Percentiles rank a stretch among this genome's conserved stretches.
Evolutionary conservation across 1,284 basidiomycete genomes (phyloP).

Genomic region (Cystobasidiaceae sp.): DNA sequence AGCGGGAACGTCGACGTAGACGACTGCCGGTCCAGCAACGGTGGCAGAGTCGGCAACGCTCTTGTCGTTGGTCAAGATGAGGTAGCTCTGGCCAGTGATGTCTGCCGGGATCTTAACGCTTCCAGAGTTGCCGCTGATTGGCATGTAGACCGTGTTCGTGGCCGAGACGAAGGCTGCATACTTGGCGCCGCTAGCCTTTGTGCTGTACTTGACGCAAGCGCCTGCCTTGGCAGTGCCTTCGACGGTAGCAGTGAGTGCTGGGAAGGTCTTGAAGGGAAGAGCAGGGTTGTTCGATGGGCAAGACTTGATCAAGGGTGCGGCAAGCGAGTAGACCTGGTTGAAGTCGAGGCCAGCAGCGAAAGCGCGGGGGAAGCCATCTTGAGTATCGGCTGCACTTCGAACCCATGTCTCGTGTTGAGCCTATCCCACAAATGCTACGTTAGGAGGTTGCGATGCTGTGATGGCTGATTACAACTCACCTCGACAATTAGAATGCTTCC

Average conservation of each 20-base stretch:
- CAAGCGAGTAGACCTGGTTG: constrained; percentile 48
- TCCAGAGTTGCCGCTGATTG: constrained; percentile 41
- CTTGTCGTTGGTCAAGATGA: constrained; percentile 38
- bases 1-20: constrained; percentile 34
- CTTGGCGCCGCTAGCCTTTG: constrained; percentile 37
- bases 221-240: constrained; percentile 39
- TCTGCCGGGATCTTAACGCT: constrained; percentile 18
- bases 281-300: constrained; percentile 54
- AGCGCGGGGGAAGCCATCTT: constrained; percentile 25
- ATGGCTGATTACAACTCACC: too few species aligned
- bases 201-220: constrained; percentile 45
- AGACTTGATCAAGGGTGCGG: constrained; percentile 47
- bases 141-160: constrained; percentile 46
- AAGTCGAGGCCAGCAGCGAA: constrained; percentile 54
- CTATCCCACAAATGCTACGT: too few species aligned
- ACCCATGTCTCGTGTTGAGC: constrained; percentile 30
- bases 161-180: constrained; percentile 49
- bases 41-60: constrained; percentile 48
- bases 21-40: constrained; percentile 53
- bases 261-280: constrained; percentile 42
- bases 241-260: constrained; percentile 36
- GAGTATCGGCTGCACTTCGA: constrained; percentile 9
- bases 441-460: too few species aligned
- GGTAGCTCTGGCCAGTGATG: constrained; percentile 25
- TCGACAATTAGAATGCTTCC: constrained; percentile 50